phyloP scores from a whole-genome alignment of 495 filamentous ascomycete genomes.

The Annulohypoxylon stygium region DNA sequence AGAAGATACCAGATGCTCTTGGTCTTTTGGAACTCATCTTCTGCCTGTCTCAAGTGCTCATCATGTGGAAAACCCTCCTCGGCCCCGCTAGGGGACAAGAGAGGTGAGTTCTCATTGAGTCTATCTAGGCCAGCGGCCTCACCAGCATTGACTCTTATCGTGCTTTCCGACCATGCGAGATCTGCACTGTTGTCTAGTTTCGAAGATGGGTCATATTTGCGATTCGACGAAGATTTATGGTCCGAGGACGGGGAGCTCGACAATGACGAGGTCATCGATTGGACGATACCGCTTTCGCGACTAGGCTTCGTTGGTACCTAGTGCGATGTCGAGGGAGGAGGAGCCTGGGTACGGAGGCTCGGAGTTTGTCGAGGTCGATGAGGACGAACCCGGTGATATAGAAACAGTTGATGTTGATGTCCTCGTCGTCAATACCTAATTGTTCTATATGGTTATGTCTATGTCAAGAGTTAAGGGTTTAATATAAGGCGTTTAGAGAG shows the following conservation, averaged over 20 bases:
- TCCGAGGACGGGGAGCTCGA: conserved; percentile 44
- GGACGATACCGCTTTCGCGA: conserved; percentile 27
- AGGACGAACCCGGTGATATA: not conserved
- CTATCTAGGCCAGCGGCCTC: conserved; percentile 37
- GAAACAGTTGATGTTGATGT: conserved; percentile 2
- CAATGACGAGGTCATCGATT: conserved; percentile 52
- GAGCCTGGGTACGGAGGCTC: not conserved
- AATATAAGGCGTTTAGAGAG: conserved; percentile 1
- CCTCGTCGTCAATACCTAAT: conserved; percentile 12
- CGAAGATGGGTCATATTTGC: conserved; percentile 27
- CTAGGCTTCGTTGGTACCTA: conserved; percentile 6
- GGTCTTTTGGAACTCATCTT: conserved; percentile 66
- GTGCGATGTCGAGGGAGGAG: not conserved
- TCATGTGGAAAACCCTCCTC: conserved; percentile 56
- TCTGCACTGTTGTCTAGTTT: conserved; percentile 34
- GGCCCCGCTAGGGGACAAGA: conserved; percentile 65
- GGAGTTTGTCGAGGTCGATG: not conserved
- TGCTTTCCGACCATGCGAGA: conserved; percentile 38
- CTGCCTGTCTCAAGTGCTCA: conserved; percentile 51
- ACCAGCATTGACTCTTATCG: conserved; percentile 29
- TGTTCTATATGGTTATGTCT: conserved; percentile 21
- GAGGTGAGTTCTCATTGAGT: conserved; percentile 70
- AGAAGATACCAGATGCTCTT: conserved; percentile 88
- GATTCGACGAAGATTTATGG: conserved; percentile 38
- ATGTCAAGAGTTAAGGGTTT: conserved; percentile 5